These are phyloP conservation scores for Spinacia oleracea DNA, from an alignment of 179 eudicot genomes.

Conservation along the genomic window DNA sequence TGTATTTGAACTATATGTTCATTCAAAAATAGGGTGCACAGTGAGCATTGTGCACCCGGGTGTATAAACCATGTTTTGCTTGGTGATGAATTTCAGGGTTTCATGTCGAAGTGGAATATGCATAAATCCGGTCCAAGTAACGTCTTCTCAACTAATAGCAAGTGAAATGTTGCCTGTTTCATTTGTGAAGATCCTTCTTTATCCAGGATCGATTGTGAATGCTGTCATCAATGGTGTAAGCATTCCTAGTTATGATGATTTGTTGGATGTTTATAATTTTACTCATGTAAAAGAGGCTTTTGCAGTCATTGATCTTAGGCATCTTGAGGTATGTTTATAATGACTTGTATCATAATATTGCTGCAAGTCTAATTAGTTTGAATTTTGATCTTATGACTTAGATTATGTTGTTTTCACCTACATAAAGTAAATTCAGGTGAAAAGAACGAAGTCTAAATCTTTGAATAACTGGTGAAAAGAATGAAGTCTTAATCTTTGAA, in stretches of 20 bases:
- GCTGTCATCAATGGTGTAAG: constrained; percentile 33
- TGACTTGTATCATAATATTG: neutral
- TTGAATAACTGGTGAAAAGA: no score
- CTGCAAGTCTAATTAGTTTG: neutral
- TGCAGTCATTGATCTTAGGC: constrained; percentile 37
- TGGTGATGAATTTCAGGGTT: constrained; percentile 34
- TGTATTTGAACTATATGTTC: no score
- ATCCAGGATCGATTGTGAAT: constrained; percentile 47
- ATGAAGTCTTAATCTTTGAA: no score
- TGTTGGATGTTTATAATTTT: constrained; percentile 41
- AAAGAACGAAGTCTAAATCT: neutral
- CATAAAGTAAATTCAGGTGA: neutral
- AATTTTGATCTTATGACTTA: no score
- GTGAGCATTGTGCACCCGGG: no score
- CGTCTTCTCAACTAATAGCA: constrained; percentile 50
- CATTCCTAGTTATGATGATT: constrained; percentile 40
- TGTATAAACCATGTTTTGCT: no score
- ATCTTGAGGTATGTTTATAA: constrained; percentile 69
- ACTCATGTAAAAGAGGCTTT: constrained; percentile 26
- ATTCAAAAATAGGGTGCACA: no score
- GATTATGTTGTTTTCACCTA: no score
- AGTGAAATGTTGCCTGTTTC: constrained; percentile 46
- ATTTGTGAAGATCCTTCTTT: constrained; percentile 43
- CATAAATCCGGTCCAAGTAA: constrained; percentile 48
- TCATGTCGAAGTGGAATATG: constrained; percentile 62